Evolutionary conservation across 2,329 filamentous ascomycete genomes (phyloP), one percentile per base, ranked within the genome.

Genomic region (Davidsoniella eucalypti): DNA sequence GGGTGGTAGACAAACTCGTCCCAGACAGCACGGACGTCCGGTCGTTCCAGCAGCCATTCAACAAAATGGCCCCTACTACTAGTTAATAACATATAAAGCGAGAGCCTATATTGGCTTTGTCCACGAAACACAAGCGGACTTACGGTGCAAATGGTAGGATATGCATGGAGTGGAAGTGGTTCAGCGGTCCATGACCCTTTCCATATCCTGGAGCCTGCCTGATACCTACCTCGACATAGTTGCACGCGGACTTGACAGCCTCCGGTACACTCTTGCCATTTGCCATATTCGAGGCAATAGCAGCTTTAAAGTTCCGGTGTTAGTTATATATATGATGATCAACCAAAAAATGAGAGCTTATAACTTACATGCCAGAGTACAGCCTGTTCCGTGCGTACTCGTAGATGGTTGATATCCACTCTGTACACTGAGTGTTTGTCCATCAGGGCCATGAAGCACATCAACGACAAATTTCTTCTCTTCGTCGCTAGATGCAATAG

Each of bases 321-420:
- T 37, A 48, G 39, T 39, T 16, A 10, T 17, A 29, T 17, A 29
- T 17, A 23, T 50, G 10, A 9, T 5, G 9, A 17, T 18, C n/a
- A 18, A 17, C 39, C 14, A 5, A n/a, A 44, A 23, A 36, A 6
- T 14, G n/a, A 14, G 14, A 39, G 37, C 10, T 41, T 16, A 17
- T 47, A 26, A 69, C 79, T 68, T 64, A 84, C 81, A 94, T 39
- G 92, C 92, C 53, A 96, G 72, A 8, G 87, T 93, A 61, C 92
- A 98, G 3, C 92, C 92, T 0, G 92, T 96, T 1, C 92, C 92
- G 59, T 98, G 92, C 0, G 90, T 96, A 60, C 90, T 90, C 53
- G 71, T 81, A 7, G 82, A 87, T 8, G 71, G 65, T 55, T 86
- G 71, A 60, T 83, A 95, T 4, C 72, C 70, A 38, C 78, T 84